Base-by-base conservation (phyloP, 2,329 filamentous ascomycete genomes). In the Madurella mycetomatis region DNA sequence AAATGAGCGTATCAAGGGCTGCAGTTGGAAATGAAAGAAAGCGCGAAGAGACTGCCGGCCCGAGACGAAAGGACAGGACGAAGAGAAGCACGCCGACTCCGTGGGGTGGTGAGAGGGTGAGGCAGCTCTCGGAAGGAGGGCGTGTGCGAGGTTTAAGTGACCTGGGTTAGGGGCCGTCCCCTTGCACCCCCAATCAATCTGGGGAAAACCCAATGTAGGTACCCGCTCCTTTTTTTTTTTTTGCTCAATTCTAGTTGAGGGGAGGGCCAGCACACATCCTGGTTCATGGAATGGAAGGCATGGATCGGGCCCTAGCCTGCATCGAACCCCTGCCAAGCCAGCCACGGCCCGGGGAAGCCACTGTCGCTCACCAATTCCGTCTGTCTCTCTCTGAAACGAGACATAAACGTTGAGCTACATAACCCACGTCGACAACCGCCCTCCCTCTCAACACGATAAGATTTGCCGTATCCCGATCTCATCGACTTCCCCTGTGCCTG, bases 111-210 rank as follows among this genome's bases (percentile, higher is more conserved):
- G 44, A 18, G 32, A 57, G 32, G 39, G 37, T 5, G 42, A 32
- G 39, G 17, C 44, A 30, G 34, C 5, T 18, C 49, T 42, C 49
- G 25, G n/a, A 32, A 25, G 16, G 51, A 46, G 51, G 44, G 39
- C 47, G 51, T 44, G 41, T 16, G 43, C 30, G 44, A 58, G 17
- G 55, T 58, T 57, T 56, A 54, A 55, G 47, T 46, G 34, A 13
- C 13, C 17, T 5, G 18, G 52, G 49, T 19, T 25, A 42, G 47
- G 47, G 40, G 42, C 49, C 16, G 31, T 39, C 44, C 32, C 11
- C 39, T 43, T 43, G 17, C 46, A 43, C 49, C 44, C 43, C 56
- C 53, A 55, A 55, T 58, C 50, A 56, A 51, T 51, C 56, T 17
- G 56, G 53, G 56, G 53, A 50, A 54, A 25, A 48, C 41, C 31